Evolutionary conservation across 2,329 filamentous ascomycete species (phyloP).

Genomic region (Alternaria tenuissima): DNA sequence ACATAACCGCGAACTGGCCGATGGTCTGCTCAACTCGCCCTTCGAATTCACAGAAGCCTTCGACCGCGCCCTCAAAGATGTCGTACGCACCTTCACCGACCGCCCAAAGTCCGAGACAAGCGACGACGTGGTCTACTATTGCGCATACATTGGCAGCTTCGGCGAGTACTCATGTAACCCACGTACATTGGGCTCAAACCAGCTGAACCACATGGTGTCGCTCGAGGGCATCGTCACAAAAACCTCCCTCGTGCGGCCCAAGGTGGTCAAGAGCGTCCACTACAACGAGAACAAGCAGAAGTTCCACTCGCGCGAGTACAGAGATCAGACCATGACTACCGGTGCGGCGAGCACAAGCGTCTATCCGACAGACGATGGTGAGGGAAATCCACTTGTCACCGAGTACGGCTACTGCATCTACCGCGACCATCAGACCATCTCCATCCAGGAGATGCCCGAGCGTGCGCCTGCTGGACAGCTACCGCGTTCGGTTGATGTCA

Average conservation of each 20-base stretch:
- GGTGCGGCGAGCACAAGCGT: slow-evolving; percentile 89
- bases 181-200: slow-evolving; percentile 84
- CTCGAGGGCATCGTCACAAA: slow-evolving; percentile 97
- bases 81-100: slow-evolving; percentile 80
- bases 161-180: slow-evolving; percentile 95
- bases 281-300: slow-evolving; percentile 88
- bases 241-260: slow-evolving; percentile 92
- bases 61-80: slow-evolving; percentile 86
- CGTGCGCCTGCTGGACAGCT: slow-evolving; percentile 93
- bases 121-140: slow-evolving; percentile 87
- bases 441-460: slow-evolving; percentile 99
- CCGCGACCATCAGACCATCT: slow-evolving; percentile 95
- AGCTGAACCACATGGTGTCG: slow-evolving; percentile 96
- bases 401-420: slow-evolving; percentile 97
- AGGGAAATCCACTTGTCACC: slow-evolving; percentile 90
- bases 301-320: slow-evolving; percentile 89
- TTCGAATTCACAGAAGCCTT: slow-evolving; percentile 92
- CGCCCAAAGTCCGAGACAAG: slow-evolving; percentile 77
- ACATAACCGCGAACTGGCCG: slow-evolving; percentile 83
- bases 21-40: slow-evolving; percentile 80
- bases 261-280: slow-evolving; percentile 98
- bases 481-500: slow-evolving; percentile 93
- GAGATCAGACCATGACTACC: slow-evolving; percentile 94
- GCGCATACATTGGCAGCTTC: slow-evolving; percentile 96
- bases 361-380: slow-evolving; percentile 91